Evolutionary conservation across 2,329 filamentous ascomycete species (phyloP), one percentile per base, ranked within the genome.

Genomic region (Graphiopsis chlorocephala): DNA sequence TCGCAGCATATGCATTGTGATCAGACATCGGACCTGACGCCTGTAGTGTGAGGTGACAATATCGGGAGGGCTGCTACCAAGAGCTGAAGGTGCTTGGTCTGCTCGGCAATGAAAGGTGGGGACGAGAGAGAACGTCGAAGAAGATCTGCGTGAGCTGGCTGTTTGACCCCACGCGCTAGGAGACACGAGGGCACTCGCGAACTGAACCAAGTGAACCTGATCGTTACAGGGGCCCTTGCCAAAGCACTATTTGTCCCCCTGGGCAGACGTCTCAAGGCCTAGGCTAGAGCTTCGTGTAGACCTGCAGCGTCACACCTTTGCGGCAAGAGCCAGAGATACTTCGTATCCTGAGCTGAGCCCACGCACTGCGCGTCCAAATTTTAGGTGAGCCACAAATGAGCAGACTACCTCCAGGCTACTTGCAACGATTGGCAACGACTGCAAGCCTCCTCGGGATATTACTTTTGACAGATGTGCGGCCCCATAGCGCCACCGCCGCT

Each of bases 111-210:
- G 25, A 31, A 53, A 29, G 47, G 47, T 28, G 47, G 28, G 20
- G 53, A 31, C 28, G 53, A 50, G 25, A 26, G 31, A 56, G 26
- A 56, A 38, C 53, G 53, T 38, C 29, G 53, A 38, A 26, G 53
- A 20, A 20, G 55, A 58, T 58, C 55, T 58, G 55, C 55, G 55
- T 14, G 53, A 28, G 55, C 55, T 45, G 55, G 4, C 29, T 38
- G 31, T 58, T 58, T 15, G 23, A 58, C 55, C 55, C 55, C 55
- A 58, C 55, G 31, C 55, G 55, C 55, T 58, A 58, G 33, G 31
- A 2, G 29, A 56, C 31, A 56, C 23, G 53, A 23, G 15, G 15
- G 31, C n/a, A 20, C 10, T 45, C 38, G 55, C 55, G 55, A 45
- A 26, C 23, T 38, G 35, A 45, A 45, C 10, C 26, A 45, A 26